Evolutionary conservation across 306 rosid genomes (phyloP).

Genomic region (Argentina anserina): DNA sequence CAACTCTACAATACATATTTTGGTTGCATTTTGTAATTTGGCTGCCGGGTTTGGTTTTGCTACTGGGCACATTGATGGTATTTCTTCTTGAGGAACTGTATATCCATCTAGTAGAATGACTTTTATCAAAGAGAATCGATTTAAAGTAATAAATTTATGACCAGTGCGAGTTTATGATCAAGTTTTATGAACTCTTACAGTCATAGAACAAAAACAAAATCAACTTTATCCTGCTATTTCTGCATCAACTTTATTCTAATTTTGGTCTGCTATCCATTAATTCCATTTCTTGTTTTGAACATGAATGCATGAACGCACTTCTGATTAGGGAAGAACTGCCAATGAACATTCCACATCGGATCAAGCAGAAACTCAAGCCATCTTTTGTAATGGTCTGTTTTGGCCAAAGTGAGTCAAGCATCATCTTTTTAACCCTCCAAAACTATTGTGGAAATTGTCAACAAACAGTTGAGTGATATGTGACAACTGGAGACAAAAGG

Average conservation of each 20-base stretch:
- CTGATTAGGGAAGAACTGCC: constrained; percentile 57
- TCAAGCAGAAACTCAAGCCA: constrained; percentile 62
- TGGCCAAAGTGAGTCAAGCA: constrained; percentile 64
- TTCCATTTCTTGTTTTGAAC: constrained; percentile 58
- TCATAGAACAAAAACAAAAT: constrained; percentile 80
- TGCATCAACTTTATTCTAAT: constrained; percentile 30
- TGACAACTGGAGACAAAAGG: background rate
- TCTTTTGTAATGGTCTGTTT: constrained; percentile 79
- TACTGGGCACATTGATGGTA: no score
- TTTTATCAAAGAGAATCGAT: no score
- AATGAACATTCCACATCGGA: constrained; percentile 88
- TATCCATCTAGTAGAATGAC: no score
- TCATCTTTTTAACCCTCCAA: constrained; percentile 57
- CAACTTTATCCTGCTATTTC: constrained; percentile 45
- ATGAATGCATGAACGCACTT: no score
- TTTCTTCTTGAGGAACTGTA: no score
- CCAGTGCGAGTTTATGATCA: background rate
- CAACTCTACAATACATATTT: no score
- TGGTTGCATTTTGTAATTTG: no score
- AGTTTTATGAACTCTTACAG: constrained; percentile 53
- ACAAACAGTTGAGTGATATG: background rate
- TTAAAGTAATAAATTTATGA: no score
- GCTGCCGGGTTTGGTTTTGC: no score
- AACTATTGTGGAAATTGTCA: background rate
- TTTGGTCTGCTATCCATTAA: constrained; percentile 49